Evolutionary conservation across 192 early-diverging fungal genomes (phyloP), one percentile per base, ranked within the genome.

Genomic region (Geranomyces michiganensis): DNA sequence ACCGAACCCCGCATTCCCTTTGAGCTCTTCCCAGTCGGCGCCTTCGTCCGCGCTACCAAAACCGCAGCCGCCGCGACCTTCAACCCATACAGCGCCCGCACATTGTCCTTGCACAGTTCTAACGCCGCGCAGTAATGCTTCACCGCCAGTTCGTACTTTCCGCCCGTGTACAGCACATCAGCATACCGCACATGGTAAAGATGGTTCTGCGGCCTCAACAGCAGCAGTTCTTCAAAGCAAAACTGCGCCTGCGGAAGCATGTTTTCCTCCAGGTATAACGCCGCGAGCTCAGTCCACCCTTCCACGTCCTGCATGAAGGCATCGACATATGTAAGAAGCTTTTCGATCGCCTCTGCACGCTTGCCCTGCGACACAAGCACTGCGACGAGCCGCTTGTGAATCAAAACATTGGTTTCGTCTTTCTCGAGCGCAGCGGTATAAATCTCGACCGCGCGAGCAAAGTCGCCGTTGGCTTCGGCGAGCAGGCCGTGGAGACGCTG

Each of bases 71-170:
- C 60, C 6, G 68, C 81, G 15, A 68, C 48, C 44, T 71, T 14
- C 47, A 78, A 15, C 9, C 95, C 96, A 73, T 95, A 99, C 59
- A 96, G 86, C 1, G 88, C 94, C 41, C 96, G 87, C 21, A 94
- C 81, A 73, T 93, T 87, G 71, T 96, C 96, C 0, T 83, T 84
- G 56, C 89, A 90, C 43, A 96, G 78, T 77, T 97, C 95, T 10
- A 97, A 78, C 0, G 92, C 93, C n/a, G 89, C 81, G 78, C 92
- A 92, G 68, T 90, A 97, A 76, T 96, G 87, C 77, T 96, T 96
- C 21, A 96, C 73, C 0, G 96, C 93, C 30, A 93, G 24, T 19
- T 80, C 81, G 14, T 84, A 72, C 74, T 82, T 79, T 12, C 88
- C 87, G 71, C 91, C 78, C 9, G 93, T 90, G 63, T 90, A 92